Conservation (phyloP, 1,139 yeast species). For the Protomyces inouyei region DNA sequence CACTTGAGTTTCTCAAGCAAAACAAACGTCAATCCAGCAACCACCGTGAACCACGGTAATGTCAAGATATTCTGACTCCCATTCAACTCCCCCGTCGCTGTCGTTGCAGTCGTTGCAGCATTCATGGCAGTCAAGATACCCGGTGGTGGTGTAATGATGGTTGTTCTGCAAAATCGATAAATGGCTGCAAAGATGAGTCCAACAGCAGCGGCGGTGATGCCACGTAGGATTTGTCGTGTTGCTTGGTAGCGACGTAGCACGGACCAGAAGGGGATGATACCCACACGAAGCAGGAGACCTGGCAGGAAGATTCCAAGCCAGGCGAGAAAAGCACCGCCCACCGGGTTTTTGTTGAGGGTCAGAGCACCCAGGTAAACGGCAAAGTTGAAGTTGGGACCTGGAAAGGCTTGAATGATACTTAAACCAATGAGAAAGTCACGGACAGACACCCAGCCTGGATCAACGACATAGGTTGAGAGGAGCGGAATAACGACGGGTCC, state of each 20-base stretch:
- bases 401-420: constrained; percentile 30
- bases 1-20: constrained; percentile 18
- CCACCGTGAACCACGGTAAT: constrained; percentile 30
- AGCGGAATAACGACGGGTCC: constrained; percentile 32
- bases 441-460: constrained; percentile 30
- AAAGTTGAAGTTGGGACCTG: constrained; percentile 31
- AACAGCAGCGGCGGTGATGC: constrained; percentile 29
- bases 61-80: background rate
- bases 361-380: constrained; percentile 31
- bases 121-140: constrained; percentile 13
- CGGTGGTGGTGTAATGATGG: constrained; percentile 7
- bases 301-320: constrained; percentile 30
- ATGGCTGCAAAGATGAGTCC: constrained; percentile 31
- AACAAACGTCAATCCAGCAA: constrained; percentile 29
- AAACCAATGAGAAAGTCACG: constrained; percentile 31
- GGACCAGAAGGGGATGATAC: constrained; percentile 30
- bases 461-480: constrained; percentile 29
- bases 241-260: constrained; percentile 25
- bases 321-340: constrained; percentile 28
- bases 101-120: constrained; percentile 23
- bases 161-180: constrained; percentile 31
- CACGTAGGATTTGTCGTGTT: constrained; percentile 27
- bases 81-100: background rate
- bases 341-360: constrained; percentile 13
- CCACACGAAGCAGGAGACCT: constrained; percentile 31